A percentile compares a stretch with the other conserved stretches of the same genome.
These are phyloP conservation scores for Xylaria sp. DNA, from an alignment of 2,329 filamentous ascomycete genomes.

Conservation along the genomic window DNA sequence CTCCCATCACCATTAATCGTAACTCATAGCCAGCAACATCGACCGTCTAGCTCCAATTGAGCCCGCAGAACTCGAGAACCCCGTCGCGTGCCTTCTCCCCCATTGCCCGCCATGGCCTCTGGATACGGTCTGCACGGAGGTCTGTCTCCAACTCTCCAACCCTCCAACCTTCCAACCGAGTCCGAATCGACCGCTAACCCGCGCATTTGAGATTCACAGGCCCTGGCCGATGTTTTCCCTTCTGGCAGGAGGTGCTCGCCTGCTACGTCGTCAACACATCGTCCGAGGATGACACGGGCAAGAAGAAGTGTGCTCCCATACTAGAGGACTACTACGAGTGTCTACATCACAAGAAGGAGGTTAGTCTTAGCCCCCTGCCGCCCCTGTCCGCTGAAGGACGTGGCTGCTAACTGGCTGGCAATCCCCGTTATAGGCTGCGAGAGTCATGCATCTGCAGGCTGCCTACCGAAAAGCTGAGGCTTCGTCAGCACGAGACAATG, in stretches of 20 bases:
- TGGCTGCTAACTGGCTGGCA: constrained; percentile 24
- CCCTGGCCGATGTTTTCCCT: constrained; percentile 89
- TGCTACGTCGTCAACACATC: constrained; percentile 97
- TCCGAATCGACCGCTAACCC: constrained; percentile 34
- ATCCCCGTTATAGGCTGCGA: constrained; percentile 70
- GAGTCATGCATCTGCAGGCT: constrained; percentile 80
- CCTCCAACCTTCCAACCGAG: constrained; percentile 3
- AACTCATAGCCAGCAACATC: constrained; percentile 25
- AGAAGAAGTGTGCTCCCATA: constrained; percentile 85
- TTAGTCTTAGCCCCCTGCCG: constrained; percentile 53
- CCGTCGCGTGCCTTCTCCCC: constrained; percentile 23
- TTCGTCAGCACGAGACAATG: constrained; percentile 80
- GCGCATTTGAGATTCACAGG: constrained; percentile 55
- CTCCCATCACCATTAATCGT: not conserved
- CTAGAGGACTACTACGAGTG: constrained; percentile 99
- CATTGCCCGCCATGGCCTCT: constrained; percentile 72
- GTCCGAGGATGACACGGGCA: constrained; percentile 80
- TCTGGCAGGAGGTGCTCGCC: constrained; percentile 98
- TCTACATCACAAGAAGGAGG: constrained; percentile 99
- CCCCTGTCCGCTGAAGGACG: constrained; percentile 9
- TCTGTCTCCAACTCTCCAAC: constrained; percentile 65
- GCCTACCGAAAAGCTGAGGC: constrained; percentile 86
- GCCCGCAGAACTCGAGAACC: constrained; percentile 8
- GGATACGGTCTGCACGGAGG: constrained; percentile 85
- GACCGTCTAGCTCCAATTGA: constrained; percentile 42